Conservation (phyloP, 805 yeast species). For the Candida awuae region DNA sequence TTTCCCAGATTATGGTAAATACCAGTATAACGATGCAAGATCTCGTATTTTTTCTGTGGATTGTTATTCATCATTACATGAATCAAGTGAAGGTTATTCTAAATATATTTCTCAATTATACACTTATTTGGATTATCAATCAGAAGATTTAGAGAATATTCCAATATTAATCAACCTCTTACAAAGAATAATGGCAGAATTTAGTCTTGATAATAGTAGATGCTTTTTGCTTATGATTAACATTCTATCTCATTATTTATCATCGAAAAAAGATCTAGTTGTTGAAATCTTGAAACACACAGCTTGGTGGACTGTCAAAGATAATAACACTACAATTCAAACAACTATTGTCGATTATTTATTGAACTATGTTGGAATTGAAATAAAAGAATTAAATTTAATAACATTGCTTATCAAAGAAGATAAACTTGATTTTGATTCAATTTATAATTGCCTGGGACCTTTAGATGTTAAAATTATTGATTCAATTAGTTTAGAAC, state of each 20-base stretch:
- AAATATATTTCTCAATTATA: conserved; percentile 46
- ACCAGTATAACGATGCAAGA: conserved; percentile 26
- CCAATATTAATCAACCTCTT: conserved; percentile 40
- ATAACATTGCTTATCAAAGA: conserved; percentile 54
- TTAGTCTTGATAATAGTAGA: conserved; percentile 63
- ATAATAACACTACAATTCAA: conserved; percentile 17
- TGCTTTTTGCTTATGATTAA: conserved; percentile 57
- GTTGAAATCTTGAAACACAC: conserved; percentile 44
- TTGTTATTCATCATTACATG: conserved; percentile 55
- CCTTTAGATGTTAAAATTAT: conserved; percentile 33
- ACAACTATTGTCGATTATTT: conserved; percentile 19
- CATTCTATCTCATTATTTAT: conserved; percentile 38
- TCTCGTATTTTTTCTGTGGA: conserved; percentile 24
- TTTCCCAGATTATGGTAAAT: conserved; percentile 24
- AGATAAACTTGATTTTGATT: conserved; percentile 57
- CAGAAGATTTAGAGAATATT: conserved; percentile 26
- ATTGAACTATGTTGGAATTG: conserved; percentile 16
- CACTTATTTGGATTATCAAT: conserved; percentile 27
- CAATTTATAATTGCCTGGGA: conserved; percentile 46
- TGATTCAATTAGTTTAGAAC: conserved; percentile 14
- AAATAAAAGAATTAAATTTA: conserved; percentile 22
- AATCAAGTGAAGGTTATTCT: conserved; percentile 73
- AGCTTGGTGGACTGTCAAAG: conserved; percentile 47
- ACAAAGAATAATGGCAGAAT: conserved; percentile 62
- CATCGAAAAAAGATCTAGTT: conserved; percentile 38